Conservation (phyloP, 495 filamentous ascomycete species). For the Eremomyces bilateralis region DNA sequence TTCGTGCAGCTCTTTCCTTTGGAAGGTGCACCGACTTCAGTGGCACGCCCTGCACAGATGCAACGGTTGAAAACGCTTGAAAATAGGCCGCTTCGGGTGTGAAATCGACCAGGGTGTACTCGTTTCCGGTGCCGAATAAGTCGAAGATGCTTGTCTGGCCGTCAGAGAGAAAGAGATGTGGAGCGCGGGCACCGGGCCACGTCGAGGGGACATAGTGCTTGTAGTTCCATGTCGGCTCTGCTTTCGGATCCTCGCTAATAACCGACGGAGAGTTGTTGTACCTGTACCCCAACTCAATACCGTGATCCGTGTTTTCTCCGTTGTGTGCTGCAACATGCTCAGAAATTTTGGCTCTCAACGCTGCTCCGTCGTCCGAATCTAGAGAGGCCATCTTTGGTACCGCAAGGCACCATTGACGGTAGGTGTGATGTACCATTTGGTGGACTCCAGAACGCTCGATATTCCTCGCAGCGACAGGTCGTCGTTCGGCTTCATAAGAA, state of each 20-base stretch:
- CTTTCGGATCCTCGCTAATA: neutral
- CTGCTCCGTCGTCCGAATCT: neutral
- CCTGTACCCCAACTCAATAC: neutral
- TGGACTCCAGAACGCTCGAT: neutral
- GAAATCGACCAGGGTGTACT: neutral
- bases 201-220: neutral
- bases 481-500: neutral
- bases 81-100: neutral
- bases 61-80: neutral
- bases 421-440: neutral
- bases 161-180: neutral
- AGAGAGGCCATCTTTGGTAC: neutral
- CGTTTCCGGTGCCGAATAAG: neutral
- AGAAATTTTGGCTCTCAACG: neutral
- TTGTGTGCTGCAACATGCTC: neutral
- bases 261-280: neutral
- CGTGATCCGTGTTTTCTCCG: neutral
- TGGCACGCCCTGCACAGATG: neutral
- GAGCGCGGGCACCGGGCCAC: neutral
- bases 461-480: neutral
- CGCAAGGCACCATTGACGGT: too few relatives aligned
- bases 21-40: neutral
- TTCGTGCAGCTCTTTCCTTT: neutral
- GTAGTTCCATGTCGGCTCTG: neutral
- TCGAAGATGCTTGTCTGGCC: neutral